phyloP scores from a whole-genome alignment of 805 yeast genomes.

The Starmerella bombi region DNA sequence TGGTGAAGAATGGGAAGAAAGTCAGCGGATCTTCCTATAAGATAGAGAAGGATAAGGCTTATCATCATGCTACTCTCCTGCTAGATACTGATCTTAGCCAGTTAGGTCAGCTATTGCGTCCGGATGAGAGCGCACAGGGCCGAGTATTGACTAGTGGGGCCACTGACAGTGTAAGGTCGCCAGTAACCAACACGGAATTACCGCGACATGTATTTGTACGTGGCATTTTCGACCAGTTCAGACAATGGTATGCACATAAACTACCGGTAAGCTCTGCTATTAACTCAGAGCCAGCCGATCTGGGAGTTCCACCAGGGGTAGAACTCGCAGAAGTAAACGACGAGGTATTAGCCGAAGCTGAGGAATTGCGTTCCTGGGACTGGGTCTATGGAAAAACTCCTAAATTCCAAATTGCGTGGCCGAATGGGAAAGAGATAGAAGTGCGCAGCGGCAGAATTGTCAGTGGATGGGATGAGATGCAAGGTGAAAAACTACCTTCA shows the following conservation, averaged over 20 bases:
- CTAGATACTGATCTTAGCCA: conserved; percentile 49
- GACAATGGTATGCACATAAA: conserved; percentile 22
- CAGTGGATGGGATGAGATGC: conserved; percentile 7
- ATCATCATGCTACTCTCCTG: conserved; percentile 95
- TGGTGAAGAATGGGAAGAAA: conserved; percentile 38
- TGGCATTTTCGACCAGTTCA: conserved; percentile 33
- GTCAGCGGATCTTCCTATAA: conserved; percentile 91
- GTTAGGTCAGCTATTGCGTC: conserved; percentile 46
- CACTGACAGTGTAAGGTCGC: conserved; percentile 67
- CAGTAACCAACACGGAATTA: conserved; percentile 54
- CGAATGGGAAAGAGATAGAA: conserved; percentile 29
- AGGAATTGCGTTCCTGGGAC: conserved; percentile 42
- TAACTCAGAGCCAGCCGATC: neutral
- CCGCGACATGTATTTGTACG: conserved; percentile 35
- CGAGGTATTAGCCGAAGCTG: conserved; percentile 25
- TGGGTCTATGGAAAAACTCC: conserved; percentile 78
- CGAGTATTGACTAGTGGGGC: conserved; percentile 37
- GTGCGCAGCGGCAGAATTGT: conserved; percentile 40
- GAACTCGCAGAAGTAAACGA: conserved; percentile 18
- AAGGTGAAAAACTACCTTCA: conserved; percentile 7
- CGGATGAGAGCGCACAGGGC: conserved; percentile 25
- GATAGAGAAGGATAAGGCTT: conserved; percentile 63
- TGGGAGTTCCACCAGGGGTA: conserved; percentile 5
- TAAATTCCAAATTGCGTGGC: conserved; percentile 39
- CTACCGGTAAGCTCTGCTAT: neutral